Evolutionary conservation across 148 eudicot genomes (phyloP), one percentile per base, ranked within the genome.

Genomic region (Vaccinium macrocarpon): DNA sequence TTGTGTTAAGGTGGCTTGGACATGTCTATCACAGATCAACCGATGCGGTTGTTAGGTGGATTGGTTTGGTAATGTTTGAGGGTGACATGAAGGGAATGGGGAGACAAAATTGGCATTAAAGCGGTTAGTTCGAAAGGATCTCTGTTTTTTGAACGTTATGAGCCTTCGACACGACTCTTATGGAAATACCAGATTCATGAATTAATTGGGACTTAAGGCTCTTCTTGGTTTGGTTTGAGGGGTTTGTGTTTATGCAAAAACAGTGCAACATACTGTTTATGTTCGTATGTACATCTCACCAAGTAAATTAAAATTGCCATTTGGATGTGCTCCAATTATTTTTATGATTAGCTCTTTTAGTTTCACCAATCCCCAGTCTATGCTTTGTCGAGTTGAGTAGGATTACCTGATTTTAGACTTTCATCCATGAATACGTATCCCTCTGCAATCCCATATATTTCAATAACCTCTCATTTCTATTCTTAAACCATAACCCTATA

Each of bases 341-440:
- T 61, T 81, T 2, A 48, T 23, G 32, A n/a, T 62, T 61, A 5
- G 66, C 23, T 42, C 56, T 7, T 68, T 29, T 48, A 46, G 74
- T 46, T 62, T 78, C n/a, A 23, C 32, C 79, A 76, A 49, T 76
- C 23, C 16, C 46, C 23, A 8, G 50, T 3, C 15, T 64, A 62
- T 81, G 83, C 74, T 81, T 78, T 6, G 46, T 52, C 2, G 81
- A 27, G 13, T 55, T 49, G 18, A 21, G 73, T 59, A 81, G 83
- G n/a, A 76, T 6, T 48, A 12, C 42, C 83, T 62, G 29, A 14
- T 81, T 42, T 81, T 16, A 27, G 62, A 51, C n/a, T 42, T 1
- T 78, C 14, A 25, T 78, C 46, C 38, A 13, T 78, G 38, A 78
- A 15, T 78, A 18, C 62, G 14, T 76, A 10, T 42, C 21, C 46